These are phyloP conservation scores for Sicyos edulis DNA, from an alignment of 306 rosid genomes.

Conservation along the genomic window DNA sequence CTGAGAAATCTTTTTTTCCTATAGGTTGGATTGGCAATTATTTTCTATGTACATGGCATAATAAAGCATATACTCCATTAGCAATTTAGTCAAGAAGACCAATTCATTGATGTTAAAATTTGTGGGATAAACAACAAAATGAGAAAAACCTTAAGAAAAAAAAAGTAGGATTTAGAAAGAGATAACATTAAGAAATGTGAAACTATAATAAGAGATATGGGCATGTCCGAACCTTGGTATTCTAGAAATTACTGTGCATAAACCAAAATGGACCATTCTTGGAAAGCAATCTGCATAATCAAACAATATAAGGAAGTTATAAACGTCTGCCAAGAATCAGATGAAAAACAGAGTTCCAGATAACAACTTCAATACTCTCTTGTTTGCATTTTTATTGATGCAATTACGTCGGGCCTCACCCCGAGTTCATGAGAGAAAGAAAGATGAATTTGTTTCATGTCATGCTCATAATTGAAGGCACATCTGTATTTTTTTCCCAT, in stretches of 20 bases:
- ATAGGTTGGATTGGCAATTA: too few relatives aligned
- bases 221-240: background rate
- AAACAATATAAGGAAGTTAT: background rate
- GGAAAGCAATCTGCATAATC: slow-evolving; percentile 48
- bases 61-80: too few relatives aligned
- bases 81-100: too few relatives aligned
- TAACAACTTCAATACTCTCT: background rate
- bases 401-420: background rate
- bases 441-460: background rate
- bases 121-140: slow-evolving; percentile 1
- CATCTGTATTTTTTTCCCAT: background rate
- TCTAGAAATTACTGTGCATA: slow-evolving; percentile 35
- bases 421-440: background rate
- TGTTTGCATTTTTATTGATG: background rate
- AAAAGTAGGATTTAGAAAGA: background rate
- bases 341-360: background rate
- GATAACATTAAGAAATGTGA: background rate
- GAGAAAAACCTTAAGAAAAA: background rate
- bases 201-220: background rate
- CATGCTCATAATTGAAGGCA: background rate
- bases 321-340: background rate
- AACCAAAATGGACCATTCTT: slow-evolving; percentile 97
- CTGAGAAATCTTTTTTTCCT: too few relatives aligned
- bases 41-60: too few relatives aligned
- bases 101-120: background rate